Conservation (phyloP, 805 yeast genomes). For the fission yeast (Schizosaccharomyces pombe) region DNA sequence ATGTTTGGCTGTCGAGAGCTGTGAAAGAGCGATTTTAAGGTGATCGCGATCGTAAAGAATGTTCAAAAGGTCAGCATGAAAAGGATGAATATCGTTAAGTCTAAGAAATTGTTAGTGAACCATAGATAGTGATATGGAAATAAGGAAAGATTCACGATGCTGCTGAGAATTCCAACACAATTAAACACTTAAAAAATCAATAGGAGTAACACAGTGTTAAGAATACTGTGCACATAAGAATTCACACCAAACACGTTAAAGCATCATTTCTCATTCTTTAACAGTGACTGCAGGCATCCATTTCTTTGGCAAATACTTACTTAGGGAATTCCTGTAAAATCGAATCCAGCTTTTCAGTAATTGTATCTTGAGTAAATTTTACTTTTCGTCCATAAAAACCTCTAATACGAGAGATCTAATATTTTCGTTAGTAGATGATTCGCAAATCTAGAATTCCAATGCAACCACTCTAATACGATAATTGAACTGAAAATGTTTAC, state of each 20-base stretch:
- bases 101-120: no score
- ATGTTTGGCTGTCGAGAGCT: conserved; percentile 79
- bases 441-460: not conserved
- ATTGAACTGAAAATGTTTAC: not conserved
- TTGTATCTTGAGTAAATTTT: conserved; percentile 82
- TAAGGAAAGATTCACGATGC: no score
- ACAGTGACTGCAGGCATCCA: no score
- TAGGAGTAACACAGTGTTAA: no score
- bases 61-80: conserved; percentile 94
- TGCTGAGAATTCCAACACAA: no score
- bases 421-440: conserved; percentile 41
- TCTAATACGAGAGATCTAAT: conserved; percentile 84
- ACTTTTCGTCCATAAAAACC: conserved; percentile 97
- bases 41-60: conserved; percentile 94
- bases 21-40: conserved; percentile 87
- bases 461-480: not conserved
- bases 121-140: no score
- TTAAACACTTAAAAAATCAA: no score
- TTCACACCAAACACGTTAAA: no score
- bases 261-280: no score
- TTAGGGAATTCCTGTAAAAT: conserved; percentile 73
- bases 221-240: no score
- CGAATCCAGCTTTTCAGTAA: conserved; percentile 74
- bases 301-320: no score
- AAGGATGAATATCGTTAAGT: conserved; percentile 92